phyloP scores from a whole-genome alignment of 1,139 yeast species.

The Yamadazyma songkhlaensis region DNA sequence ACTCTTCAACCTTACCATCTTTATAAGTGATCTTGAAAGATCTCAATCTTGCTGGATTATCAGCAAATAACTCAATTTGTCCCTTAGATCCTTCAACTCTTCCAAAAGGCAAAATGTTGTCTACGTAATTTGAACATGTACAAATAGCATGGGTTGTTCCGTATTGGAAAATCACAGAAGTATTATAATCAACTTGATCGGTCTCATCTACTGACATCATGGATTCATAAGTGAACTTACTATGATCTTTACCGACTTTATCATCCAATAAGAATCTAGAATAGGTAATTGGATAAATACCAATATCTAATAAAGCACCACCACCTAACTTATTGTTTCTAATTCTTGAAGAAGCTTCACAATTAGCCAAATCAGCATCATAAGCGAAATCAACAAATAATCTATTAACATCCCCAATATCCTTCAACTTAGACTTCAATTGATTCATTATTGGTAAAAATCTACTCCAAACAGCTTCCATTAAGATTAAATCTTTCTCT shows the following conservation, averaged over 20 bases:
- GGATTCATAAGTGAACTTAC: constrained; percentile 28
- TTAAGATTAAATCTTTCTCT: constrained; percentile 43
- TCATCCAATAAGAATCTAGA: constrained; percentile 38
- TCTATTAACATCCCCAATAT: constrained; percentile 20
- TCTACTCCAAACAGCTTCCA: constrained; percentile 69
- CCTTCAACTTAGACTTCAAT: constrained; percentile 36
- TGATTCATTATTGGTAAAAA: constrained; percentile 50
- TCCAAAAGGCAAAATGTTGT: constrained; percentile 29
- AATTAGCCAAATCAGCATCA: constrained; percentile 8
- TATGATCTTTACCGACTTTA: constrained; percentile 24
- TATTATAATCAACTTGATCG: constrained; percentile 35
- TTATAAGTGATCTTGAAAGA: constrained; percentile 27
- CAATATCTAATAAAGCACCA: constrained; percentile 59
- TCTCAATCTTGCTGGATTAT: constrained; percentile 33
- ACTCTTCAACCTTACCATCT: constrained; percentile 16
- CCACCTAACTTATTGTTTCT: constrained; percentile 51
- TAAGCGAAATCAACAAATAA: constrained; percentile 9
- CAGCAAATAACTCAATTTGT: constrained; percentile 29
- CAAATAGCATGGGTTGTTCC: constrained; percentile 33
- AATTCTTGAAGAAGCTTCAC: constrained; percentile 21
- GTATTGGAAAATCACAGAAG: constrained; percentile 33
- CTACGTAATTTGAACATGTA: constrained; percentile 28
- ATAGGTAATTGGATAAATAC: constrained; percentile 56
- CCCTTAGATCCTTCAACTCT: constrained; percentile 42
- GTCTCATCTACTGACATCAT: constrained; percentile 28